phyloP scores from a whole-genome alignment of 2,329 filamentous ascomycete genomes.

The Scortechinia acanthostroma region DNA sequence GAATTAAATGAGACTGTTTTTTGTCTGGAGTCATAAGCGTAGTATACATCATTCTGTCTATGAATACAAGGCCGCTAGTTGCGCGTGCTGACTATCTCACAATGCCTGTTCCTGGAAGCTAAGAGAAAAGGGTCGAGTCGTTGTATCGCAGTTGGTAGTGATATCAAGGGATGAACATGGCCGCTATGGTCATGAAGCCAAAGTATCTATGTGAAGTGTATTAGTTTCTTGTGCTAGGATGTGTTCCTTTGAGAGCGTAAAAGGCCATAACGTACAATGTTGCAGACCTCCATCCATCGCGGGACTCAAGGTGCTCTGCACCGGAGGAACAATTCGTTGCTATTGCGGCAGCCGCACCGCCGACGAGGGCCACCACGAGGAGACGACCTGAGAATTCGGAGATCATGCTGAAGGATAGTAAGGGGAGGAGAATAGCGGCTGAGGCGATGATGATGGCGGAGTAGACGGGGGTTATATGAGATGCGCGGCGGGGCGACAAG shows the following conservation, averaged over 20 bases:
- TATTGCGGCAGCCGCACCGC: neutral
- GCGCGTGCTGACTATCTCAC: too few relatives aligned
- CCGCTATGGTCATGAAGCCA: neutral
- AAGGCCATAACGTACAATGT: neutral
- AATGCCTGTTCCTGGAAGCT: too few relatives aligned
- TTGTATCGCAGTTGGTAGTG: neutral
- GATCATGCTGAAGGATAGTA: neutral
- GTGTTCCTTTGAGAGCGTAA: neutral
- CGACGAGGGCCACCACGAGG: neutral
- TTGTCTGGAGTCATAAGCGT: too few relatives aligned
- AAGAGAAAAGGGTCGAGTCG: too few relatives aligned
- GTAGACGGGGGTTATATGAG: too few relatives aligned
- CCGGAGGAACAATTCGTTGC: neutral
- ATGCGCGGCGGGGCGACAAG: neutral
- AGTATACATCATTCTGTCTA: too few relatives aligned
- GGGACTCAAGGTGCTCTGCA: neutral
- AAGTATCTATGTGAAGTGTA: neutral
- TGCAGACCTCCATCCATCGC: neutral
- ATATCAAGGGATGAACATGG: conserved; percentile 1
- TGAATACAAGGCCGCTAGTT: too few relatives aligned
- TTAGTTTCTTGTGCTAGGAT: too few relatives aligned
- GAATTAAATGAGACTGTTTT: too few relatives aligned
- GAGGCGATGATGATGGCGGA: neutral
- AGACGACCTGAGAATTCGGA: conserved; percentile 1
- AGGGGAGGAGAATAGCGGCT: neutral